A percentile compares a stretch with the other conserved stretches of the same genome.
phyloP scores from a whole-genome alignment of 768 basidiomycete genomes.

The Megacollybia marginata region DNA sequence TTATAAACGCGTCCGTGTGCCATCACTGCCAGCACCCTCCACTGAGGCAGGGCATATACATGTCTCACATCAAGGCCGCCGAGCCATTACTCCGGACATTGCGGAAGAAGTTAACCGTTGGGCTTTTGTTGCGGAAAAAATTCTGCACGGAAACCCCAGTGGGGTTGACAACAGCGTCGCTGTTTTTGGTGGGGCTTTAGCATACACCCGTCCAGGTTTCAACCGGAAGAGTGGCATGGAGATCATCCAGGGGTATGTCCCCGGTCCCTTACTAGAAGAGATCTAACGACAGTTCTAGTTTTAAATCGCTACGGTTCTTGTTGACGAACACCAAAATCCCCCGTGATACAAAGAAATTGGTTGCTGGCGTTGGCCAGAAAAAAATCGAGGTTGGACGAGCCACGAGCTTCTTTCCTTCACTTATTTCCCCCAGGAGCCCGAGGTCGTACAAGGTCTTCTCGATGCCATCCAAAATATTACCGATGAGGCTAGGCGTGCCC shows the following conservation, averaged over 20 bases:
- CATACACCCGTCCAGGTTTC: constrained; percentile 79
- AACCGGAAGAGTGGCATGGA: constrained; percentile 79
- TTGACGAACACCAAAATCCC: constrained; percentile 91
- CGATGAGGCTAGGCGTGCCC: constrained; percentile 67
- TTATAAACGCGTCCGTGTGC: constrained; percentile 57
- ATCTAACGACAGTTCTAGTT: constrained; percentile 39
- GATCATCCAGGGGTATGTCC: constrained; percentile 70
- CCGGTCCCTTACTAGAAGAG: neutral
- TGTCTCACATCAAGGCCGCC: constrained; percentile 56
- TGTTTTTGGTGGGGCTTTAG: constrained; percentile 87
- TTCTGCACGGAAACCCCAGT: constrained; percentile 94
- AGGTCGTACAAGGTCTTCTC: constrained; percentile 69
- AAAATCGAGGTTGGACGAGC: constrained; percentile 44
- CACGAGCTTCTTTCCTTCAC: neutral
- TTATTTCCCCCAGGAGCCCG: constrained; percentile 59
- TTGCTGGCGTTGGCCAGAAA: constrained; percentile 78
- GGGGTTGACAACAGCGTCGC: constrained; percentile 96
- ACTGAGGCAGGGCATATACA: constrained; percentile 48
- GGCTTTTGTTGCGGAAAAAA: constrained; percentile 94
- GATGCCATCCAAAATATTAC: constrained; percentile 78
- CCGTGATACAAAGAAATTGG: constrained; percentile 89
- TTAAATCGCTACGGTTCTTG: constrained; percentile 85
- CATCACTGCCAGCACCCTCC: constrained; percentile 41
- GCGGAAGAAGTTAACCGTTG: constrained; percentile 85
- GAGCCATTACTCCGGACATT: constrained; percentile 51